Conservation (phyloP, 345 rosid genomes). For the Rhodamnia argentea region DNA sequence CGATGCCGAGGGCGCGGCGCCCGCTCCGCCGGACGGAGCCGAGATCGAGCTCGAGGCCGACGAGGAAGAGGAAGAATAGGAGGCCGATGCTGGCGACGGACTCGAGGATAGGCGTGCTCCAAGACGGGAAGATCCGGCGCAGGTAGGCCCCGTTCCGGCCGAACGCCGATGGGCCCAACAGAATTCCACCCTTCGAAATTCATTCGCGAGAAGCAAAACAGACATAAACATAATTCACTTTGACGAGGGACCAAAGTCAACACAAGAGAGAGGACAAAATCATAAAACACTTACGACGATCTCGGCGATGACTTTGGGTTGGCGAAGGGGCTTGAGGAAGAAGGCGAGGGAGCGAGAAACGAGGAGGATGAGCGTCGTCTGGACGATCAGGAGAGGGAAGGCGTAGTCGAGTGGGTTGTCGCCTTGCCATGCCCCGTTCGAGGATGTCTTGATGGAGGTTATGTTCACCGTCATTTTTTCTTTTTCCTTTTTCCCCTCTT, state of each 20-base stretch:
- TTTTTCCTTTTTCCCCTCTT: not conserved
- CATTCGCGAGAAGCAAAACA: not conserved
- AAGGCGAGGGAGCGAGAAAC: slow-evolving; percentile 61
- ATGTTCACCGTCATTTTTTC: slow-evolving; percentile 39
- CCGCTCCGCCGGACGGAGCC: slow-evolving; percentile 25
- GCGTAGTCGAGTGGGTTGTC: slow-evolving; percentile 76
- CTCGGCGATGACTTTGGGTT: slow-evolving; percentile 91
- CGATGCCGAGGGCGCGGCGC: slow-evolving; percentile 30
- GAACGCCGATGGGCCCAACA: slow-evolving; percentile 49
- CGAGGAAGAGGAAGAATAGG: slow-evolving; percentile 49
- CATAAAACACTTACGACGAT: slow-evolving; percentile 38
- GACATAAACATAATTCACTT: not conserved
- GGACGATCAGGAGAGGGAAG: slow-evolving; percentile 71
- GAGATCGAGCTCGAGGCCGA: slow-evolving; percentile 57
- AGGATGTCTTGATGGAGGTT: slow-evolving; percentile 59
- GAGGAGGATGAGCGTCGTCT: slow-evolving; percentile 51
- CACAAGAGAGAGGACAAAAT: not conserved
- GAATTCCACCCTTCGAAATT: slow-evolving; percentile 10
- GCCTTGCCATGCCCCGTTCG: slow-evolving; percentile 90
- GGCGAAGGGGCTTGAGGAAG: slow-evolving; percentile 84
- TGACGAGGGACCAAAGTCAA: not conserved
- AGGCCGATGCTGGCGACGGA: slow-evolving; percentile 52
- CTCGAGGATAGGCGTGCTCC: slow-evolving; percentile 42
- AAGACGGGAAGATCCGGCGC: slow-evolving; percentile 34
- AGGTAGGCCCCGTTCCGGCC: slow-evolving; percentile 35